Percentiles rank a stretch among this genome's conserved stretches.
Evolutionary conservation across 2,329 filamentous ascomycete genomes (phyloP).

Genomic region (Nemania sp.): DNA sequence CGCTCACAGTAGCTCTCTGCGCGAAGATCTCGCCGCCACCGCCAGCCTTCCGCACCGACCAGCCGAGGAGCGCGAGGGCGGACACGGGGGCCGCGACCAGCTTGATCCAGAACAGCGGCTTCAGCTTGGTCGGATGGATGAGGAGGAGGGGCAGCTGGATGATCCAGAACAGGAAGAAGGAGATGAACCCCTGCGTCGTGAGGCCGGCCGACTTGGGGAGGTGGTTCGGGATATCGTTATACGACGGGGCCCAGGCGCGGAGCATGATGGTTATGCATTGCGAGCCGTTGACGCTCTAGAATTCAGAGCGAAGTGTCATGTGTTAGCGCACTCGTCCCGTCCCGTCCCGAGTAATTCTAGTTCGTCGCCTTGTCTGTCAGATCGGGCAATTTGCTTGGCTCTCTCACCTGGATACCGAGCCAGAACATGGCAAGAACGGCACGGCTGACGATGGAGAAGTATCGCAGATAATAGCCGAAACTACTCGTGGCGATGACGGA

Average conservation of each 20-base stretch:
- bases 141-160: conserved; percentile 41
- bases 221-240: conserved; percentile 56
- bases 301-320: neutral
- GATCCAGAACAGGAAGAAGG: conserved; percentile 57
- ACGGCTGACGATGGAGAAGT: conserved; percentile 47
- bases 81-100: conserved; percentile 58
- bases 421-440: conserved; percentile 54
- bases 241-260: conserved; percentile 58
- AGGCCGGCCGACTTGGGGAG: conserved; percentile 57
- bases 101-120: conserved; percentile 56
- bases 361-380: neutral
- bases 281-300: conserved; percentile 41
- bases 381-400: neutral
- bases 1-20: conserved; percentile 41
- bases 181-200: conserved; percentile 57
- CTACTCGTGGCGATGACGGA: conserved; percentile 50
- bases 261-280: conserved; percentile 52
- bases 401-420: conserved; percentile 60
- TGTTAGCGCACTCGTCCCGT: neutral
- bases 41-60: conserved; percentile 62
- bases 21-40: conserved; percentile 50
- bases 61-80: conserved; percentile 65
- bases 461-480: conserved; percentile 52
- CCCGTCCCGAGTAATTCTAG: neutral
- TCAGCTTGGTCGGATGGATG: conserved; percentile 40